These are phyloP conservation scores for Penicillium sp. DNA, from an alignment of 2,329 filamentous ascomycete species.

Conservation along the genomic window DNA sequence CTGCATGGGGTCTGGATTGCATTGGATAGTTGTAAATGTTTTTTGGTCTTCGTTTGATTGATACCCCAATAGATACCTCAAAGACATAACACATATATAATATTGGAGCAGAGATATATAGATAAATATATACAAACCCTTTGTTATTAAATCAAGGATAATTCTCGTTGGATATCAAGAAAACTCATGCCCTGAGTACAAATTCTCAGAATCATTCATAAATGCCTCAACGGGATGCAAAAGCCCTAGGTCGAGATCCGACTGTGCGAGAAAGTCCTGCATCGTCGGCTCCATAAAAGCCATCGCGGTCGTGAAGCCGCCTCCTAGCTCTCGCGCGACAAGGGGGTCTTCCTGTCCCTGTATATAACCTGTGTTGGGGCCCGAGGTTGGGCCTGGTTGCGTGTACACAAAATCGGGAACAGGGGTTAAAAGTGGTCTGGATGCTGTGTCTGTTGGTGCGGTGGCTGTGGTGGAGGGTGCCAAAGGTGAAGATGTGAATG, in stretches of 20 bases:
- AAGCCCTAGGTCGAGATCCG: constrained; percentile 42
- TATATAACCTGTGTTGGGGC: background rate
- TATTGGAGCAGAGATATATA: background rate
- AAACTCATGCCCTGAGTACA: constrained; percentile 17
- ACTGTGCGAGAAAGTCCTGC: constrained; percentile 46
- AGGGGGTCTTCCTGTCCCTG: background rate
- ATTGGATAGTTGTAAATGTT: background rate
- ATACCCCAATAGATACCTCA: background rate
- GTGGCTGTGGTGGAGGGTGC: background rate
- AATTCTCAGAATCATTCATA: constrained; percentile 35
- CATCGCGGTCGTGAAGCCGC: constrained; percentile 44
- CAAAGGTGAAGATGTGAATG: background rate
- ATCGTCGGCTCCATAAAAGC: constrained; percentile 45
- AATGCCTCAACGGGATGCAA: constrained; percentile 43
- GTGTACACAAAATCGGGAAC: background rate
- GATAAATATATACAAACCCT: constrained; percentile 12
- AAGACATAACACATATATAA: background rate
- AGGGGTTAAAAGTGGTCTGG: background rate
- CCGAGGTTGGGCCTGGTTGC: background rate
- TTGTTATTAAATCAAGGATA: background rate
- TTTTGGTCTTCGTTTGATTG: constrained; percentile 13
- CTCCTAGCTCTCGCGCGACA: constrained; percentile 4
- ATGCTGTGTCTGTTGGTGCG: background rate
- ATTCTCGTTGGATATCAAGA: background rate
- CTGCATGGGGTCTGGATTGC: background rate